phyloP scores from a whole-genome alignment of 1,284 basidiomycete species.

The Moesziomyces antarcticus region DNA sequence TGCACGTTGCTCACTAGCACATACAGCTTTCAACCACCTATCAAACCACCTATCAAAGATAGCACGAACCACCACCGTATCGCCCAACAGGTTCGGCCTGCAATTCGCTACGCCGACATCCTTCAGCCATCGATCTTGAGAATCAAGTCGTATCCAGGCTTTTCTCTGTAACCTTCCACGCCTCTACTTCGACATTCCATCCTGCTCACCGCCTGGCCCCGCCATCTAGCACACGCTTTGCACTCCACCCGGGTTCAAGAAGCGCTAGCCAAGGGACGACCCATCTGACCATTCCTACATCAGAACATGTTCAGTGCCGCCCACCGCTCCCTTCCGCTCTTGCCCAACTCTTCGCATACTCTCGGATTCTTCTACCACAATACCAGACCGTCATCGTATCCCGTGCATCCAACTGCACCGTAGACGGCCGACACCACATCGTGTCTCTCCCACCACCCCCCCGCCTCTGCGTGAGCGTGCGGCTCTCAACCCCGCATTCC shows the following conservation, averaged over 20 bases:
- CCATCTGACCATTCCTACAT: conserved; percentile 29
- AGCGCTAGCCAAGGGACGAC: conserved; percentile 33
- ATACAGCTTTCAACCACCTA: no score
- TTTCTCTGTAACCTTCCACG: no score
- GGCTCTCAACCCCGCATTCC: conserved; percentile 2
- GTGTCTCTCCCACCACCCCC: background rate
- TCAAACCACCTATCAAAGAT: no score
- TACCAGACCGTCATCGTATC: conserved; percentile 27
- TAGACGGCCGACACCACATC: conserved; percentile 18
- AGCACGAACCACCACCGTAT: no score
- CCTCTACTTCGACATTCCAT: no score
- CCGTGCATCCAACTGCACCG: conserved; percentile 21
- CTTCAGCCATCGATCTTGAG: no score
- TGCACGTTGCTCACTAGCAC: no score
- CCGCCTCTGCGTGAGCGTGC: conserved; percentile 20
- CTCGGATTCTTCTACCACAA: conserved; percentile 50
- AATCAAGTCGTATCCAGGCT: no score
- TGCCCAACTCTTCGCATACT: conserved; percentile 53
- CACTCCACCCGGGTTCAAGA: background rate
- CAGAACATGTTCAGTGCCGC: conserved; percentile 51
- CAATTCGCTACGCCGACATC: no score
- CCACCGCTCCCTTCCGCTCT: conserved; percentile 49
- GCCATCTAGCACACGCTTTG: background rate
- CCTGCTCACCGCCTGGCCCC: background rate
- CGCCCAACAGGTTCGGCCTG: no score